A percentile compares a stretch with the other conserved stretches of the same genome.
phyloP scores from a whole-genome alignment of 306 rosid genomes.

The Acacia melanoxylon region DNA sequence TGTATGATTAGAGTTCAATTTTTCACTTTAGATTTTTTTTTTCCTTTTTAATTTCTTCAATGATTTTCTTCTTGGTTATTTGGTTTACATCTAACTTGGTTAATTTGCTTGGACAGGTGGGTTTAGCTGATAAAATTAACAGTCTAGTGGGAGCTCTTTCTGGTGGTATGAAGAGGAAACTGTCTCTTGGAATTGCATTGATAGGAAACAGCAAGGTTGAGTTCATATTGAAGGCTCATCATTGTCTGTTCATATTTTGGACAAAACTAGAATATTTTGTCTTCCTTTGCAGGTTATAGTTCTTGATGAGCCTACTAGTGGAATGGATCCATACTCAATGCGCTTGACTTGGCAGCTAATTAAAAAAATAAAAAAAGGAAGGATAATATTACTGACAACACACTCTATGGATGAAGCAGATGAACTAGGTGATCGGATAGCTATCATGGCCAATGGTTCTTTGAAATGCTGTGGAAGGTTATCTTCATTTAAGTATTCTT shows the following conservation, averaged over 20 bases:
- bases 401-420: conserved; percentile 99
- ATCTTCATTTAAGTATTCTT: background rate
- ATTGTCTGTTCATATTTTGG: conserved; percentile 14
- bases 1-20: background rate
- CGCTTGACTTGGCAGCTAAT: conserved; percentile 98
- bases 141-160: conserved; percentile 77
- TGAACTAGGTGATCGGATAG: conserved; percentile 94
- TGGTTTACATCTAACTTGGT: conserved; percentile 17
- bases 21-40: background rate
- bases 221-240: conserved; percentile 18
- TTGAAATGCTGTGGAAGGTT: conserved; percentile 98
- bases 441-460: conserved; percentile 97
- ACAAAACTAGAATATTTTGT: conserved; percentile 25
- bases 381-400: conserved; percentile 91
- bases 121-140: conserved; percentile 86
- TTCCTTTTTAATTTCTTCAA: background rate
- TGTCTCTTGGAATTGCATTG: conserved; percentile 95
- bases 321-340: conserved; percentile 99
- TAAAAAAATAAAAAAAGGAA: conserved; percentile 84
- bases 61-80: background rate
- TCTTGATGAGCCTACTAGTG: conserved; percentile 98
- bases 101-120: conserved; percentile 65
- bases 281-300: conserved; percentile 69
- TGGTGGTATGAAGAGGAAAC: conserved; percentile 98
- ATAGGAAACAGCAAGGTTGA: conserved; percentile 91